These are phyloP conservation scores for Penicillium soppii DNA, from an alignment of 495 filamentous ascomycete genomes.

Conservation along the genomic window DNA sequence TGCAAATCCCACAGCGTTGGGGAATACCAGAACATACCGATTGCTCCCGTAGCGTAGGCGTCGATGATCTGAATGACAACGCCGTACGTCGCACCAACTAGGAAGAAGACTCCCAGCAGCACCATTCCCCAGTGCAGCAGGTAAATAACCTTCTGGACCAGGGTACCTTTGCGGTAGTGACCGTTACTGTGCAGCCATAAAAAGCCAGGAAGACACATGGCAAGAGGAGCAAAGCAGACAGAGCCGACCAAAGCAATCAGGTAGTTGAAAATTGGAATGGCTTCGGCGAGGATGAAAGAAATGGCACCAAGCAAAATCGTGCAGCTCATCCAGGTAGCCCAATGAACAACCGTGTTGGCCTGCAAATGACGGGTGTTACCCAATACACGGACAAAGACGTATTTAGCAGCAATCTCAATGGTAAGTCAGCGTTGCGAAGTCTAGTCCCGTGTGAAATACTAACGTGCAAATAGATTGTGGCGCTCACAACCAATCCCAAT, in stretches of 20 bases:
- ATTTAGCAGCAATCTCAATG: conserved; percentile 47
- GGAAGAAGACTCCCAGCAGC: conserved; percentile 20
- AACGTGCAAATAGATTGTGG: conserved; percentile 62
- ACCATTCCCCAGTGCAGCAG: conserved; percentile 12
- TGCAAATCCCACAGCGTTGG: background rate
- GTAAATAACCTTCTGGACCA: conserved; percentile 12
- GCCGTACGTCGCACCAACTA: conserved; percentile 21
- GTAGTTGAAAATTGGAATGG: conserved; percentile 66
- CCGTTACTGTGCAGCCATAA: conserved; percentile 45
- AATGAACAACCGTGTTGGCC: conserved; percentile 44
- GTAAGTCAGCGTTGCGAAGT: background rate
- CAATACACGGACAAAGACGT: conserved; percentile 59
- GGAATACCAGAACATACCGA: conserved; percentile 12
- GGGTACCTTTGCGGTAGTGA: conserved; percentile 15
- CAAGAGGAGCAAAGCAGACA: conserved; percentile 30
- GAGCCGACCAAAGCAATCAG: conserved; percentile 47
- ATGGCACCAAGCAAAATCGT: conserved; percentile 52
- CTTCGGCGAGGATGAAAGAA: conserved; percentile 63
- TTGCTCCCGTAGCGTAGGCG: conserved; percentile 13
- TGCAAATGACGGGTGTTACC: conserved; percentile 50
- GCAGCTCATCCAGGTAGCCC: conserved; percentile 52
- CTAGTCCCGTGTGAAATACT: background rate
- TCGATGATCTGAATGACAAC: conserved; percentile 16
- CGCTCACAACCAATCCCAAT: conserved; percentile 50
- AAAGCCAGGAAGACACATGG: conserved; percentile 37